These are phyloP conservation scores for Ricinus communis DNA, from an alignment of 345 rosid species.

Conservation along the genomic window DNA sequence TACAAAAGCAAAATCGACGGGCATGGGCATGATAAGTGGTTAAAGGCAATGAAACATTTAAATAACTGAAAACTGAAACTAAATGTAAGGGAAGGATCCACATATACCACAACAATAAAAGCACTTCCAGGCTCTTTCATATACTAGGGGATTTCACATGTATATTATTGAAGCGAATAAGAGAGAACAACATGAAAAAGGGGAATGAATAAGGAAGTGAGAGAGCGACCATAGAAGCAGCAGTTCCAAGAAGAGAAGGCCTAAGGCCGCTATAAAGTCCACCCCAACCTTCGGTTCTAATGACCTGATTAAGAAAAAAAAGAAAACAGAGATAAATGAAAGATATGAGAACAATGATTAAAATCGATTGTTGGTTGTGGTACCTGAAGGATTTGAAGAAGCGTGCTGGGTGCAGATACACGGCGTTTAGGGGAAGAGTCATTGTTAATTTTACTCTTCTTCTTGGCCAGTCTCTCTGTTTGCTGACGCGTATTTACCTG, in stretches of 20 bases:
- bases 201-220: too few relatives aligned
- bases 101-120: too few relatives aligned
- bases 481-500: constrained; percentile 78
- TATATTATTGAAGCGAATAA: too few relatives aligned
- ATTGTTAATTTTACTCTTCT: constrained; percentile 10
- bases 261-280: constrained; percentile 70
- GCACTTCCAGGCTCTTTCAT: too few relatives aligned
- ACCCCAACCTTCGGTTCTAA: constrained; percentile 58
- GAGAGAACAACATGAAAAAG: too few relatives aligned
- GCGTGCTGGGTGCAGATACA: constrained; percentile 32
- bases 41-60: too few relatives aligned
- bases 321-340: neutral
- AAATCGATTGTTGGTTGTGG: neutral
- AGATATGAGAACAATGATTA: neutral
- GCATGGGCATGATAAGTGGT: too few relatives aligned
- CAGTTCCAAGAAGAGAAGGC: constrained; percentile 74
- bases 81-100: too few relatives aligned
- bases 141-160: too few relatives aligned
- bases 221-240: constrained; percentile 52
- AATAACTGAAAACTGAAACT: too few relatives aligned
- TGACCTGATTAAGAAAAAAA: constrained; percentile 31
- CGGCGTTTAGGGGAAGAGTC: too few relatives aligned
- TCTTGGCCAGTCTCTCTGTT: constrained; percentile 58
- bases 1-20: too few relatives aligned
- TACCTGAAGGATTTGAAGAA: constrained; percentile 52